A percentile compares a stretch with the other conserved stretches of the same genome.
Evolutionary conservation across 83 land plant species (phyloP).

Genomic region (Picea abies): DNA sequence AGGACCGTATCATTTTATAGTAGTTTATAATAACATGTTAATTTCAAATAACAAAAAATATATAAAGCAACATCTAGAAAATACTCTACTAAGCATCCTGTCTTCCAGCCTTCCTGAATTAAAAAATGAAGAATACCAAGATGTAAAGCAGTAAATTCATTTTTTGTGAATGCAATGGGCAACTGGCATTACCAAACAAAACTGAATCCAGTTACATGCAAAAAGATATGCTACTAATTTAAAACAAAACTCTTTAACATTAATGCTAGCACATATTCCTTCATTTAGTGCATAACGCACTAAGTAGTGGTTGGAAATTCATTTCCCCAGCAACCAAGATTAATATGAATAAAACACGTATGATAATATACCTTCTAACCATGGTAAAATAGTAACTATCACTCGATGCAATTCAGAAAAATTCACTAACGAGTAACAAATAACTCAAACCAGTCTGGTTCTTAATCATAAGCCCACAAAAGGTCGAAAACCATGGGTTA

Average conservation of each 20-base stretch:
- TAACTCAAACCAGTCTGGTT: background rate
- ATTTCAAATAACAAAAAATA: too few species aligned
- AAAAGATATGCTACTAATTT: background rate
- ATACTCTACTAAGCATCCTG: background rate
- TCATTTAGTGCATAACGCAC: background rate
- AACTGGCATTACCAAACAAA: background rate
- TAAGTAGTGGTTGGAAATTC: background rate
- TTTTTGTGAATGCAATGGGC: background rate
- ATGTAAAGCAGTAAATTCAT: background rate
- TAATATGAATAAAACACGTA: too few species aligned
- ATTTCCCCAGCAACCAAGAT: too few species aligned
- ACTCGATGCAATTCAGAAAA: too few species aligned
- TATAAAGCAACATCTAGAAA: background rate
- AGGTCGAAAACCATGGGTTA: background rate
- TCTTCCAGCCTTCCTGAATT: background rate
- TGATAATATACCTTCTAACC: too few species aligned
- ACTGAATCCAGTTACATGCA: background rate
- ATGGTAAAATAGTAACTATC: too few species aligned
- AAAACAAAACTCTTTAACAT: background rate
- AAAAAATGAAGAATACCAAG: background rate
- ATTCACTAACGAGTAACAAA: background rate
- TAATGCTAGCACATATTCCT: background rate
- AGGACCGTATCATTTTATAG: too few species aligned
- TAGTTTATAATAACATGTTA: too few species aligned
- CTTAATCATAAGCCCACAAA: background rate